Conservation (phyloP, 768 basidiomycete genomes). For the Naganishia friedmannii region DNA sequence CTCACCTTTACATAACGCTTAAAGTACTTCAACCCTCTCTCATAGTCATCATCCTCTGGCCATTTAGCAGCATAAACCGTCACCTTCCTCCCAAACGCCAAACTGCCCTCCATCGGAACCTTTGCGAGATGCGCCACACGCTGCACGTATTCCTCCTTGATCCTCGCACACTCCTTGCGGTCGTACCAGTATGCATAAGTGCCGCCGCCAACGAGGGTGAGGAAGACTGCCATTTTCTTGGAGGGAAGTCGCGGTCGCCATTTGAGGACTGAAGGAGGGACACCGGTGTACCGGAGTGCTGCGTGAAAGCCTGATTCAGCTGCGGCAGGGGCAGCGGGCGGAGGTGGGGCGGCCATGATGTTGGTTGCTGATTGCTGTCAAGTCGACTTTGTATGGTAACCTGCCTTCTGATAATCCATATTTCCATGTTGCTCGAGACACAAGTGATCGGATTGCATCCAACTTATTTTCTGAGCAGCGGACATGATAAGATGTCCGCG, state of each 20-base stretch:
- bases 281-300: slow-evolving; percentile 55
- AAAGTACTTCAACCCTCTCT: slow-evolving; percentile 80
- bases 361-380: too few relatives aligned
- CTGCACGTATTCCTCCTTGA: slow-evolving; percentile 73
- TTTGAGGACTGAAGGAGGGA: slow-evolving; percentile 71
- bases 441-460: neutral
- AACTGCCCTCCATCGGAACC: slow-evolving; percentile 59
- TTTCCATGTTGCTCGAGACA: too few relatives aligned
- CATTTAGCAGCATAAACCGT: slow-evolving; percentile 84
- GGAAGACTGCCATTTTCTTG: slow-evolving; percentile 91
- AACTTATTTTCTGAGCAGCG: neutral
- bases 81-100: slow-evolving; percentile 72
- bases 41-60: slow-evolving; percentile 91
- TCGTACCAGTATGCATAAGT: slow-evolving; percentile 80
- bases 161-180: slow-evolving; percentile 70
- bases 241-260: slow-evolving; percentile 83
- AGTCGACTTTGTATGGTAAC: too few relatives aligned
- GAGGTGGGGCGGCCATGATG: slow-evolving; percentile 9
- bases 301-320: slow-evolving; percentile 7
- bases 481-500: neutral
- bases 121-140: slow-evolving; percentile 75
- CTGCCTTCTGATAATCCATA: too few relatives aligned
- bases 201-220: slow-evolving; percentile 64
- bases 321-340: neutral
- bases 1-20: slow-evolving; percentile 93